These are phyloP conservation scores for Triticum monococcum DNA, from an alignment of 176 grass and related monocot species.

Conservation along the genomic window DNA sequence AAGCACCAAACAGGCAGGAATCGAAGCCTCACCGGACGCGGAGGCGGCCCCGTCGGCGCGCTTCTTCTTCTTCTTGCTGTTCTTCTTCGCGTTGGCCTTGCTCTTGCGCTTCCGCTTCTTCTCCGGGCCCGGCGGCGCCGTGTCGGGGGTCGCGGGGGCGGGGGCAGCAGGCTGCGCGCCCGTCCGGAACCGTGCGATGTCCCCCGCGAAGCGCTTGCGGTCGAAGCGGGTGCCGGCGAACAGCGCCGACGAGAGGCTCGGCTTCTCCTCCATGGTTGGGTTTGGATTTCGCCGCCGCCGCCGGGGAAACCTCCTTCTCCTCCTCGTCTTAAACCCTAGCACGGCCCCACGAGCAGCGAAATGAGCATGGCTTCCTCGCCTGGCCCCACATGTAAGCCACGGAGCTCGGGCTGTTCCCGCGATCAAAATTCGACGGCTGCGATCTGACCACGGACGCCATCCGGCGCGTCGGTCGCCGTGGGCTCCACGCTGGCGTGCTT, in stretches of 20 bases:
- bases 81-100: constrained; percentile 51
- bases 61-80: constrained; percentile 41
- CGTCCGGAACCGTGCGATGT: constrained; percentile 58
- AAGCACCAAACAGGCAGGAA: background rate
- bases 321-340: constrained; percentile 42
- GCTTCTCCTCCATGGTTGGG: constrained; percentile 45
- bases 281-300: constrained; percentile 18
- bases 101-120: constrained; percentile 62
- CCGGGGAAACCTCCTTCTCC: background rate
- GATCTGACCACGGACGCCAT: background rate
- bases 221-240: constrained; percentile 77
- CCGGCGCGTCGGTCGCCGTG: background rate
- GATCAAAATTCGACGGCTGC: background rate
- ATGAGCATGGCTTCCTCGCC: background rate
- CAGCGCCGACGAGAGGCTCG: constrained; percentile 58
- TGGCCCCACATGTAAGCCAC: constrained; percentile 1
- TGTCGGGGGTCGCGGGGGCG: background rate
- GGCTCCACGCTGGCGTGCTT: background rate
- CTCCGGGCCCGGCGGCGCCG: constrained; percentile 32
- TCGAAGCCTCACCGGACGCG: background rate
- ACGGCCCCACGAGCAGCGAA: constrained; percentile 11
- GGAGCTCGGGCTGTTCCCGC: background rate
- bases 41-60: constrained; percentile 26
- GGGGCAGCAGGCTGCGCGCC: background rate
- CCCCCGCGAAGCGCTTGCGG: constrained; percentile 65